Evolutionary conservation across 1,284 basidiomycete species (phyloP).

Genomic region (Puccinia novopanici): DNA sequence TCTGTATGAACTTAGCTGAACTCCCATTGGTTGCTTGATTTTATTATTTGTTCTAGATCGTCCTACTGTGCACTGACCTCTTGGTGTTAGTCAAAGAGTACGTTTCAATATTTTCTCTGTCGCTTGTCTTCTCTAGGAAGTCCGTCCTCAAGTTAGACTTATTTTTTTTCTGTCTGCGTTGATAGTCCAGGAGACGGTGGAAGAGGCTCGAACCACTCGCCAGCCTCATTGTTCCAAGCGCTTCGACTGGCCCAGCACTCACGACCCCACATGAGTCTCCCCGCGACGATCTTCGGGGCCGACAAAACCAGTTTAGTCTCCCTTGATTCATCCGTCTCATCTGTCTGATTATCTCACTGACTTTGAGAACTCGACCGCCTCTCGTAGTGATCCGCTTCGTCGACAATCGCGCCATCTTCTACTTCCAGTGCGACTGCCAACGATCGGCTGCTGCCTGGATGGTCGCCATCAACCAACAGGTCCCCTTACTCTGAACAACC

Average conservation of each 20-base stretch:
- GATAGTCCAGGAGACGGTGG: constrained; percentile 43
- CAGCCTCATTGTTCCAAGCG: constrained; percentile 43
- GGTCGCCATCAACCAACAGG: constrained; percentile 47
- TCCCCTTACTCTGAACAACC: constrained; percentile 30
- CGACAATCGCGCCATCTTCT: constrained; percentile 40
- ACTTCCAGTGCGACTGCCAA: constrained; percentile 48
- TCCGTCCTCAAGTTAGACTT: background rate
- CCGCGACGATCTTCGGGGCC: constrained; percentile 47
- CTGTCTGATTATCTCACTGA: no score
- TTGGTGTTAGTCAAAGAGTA: constrained; percentile 50
- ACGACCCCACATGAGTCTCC: constrained; percentile 21
- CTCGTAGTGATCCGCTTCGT: constrained; percentile 42
- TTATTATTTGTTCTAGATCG: constrained; percentile 11
- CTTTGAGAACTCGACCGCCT: background rate
- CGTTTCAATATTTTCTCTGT: background rate
- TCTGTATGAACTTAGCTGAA: background rate
- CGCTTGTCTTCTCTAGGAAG: background rate
- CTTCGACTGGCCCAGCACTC: constrained; percentile 47
- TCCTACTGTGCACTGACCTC: constrained; percentile 44
- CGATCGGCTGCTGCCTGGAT: constrained; percentile 41
- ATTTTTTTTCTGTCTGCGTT: background rate
- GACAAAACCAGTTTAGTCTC: constrained; percentile 39
- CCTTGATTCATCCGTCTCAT: no score
- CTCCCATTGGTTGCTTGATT: background rate
- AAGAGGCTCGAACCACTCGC: background rate